A percentile compares a stretch with the other conserved stretches of the same genome.
phyloP scores from a whole-genome alignment of 2,329 filamentous ascomycete genomes.

The Venturia carpophila region DNA sequence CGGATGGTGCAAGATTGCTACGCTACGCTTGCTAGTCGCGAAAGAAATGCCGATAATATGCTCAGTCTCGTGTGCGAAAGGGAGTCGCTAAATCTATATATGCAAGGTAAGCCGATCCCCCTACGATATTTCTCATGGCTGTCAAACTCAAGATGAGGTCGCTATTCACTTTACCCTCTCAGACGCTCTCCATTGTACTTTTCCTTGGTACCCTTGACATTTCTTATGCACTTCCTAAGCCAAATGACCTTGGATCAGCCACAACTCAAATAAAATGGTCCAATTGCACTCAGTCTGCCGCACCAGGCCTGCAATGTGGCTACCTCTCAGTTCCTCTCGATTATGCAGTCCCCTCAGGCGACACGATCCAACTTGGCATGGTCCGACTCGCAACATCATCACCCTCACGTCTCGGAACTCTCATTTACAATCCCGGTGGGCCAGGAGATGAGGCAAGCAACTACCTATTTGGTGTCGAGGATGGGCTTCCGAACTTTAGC shows the following conservation, averaged over 20 bases:
- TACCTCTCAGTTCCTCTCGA: slow-evolving; percentile 28
- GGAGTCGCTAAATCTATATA: background rate
- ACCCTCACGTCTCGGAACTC: slow-evolving; percentile 28
- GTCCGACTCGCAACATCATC: slow-evolving; percentile 22
- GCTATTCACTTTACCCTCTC: background rate
- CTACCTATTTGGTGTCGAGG: slow-evolving; percentile 21
- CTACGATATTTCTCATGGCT: background rate
- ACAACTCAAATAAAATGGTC: slow-evolving; percentile 10
- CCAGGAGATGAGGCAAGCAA: slow-evolving; percentile 31
- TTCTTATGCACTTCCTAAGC: background rate
- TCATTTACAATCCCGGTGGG: slow-evolving; percentile 39
- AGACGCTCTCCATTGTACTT: background rate
- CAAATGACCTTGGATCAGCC: background rate
- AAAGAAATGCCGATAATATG: background rate
- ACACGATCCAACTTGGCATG: slow-evolving; percentile 11
- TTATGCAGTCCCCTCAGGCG: slow-evolving; percentile 26
- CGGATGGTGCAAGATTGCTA: background rate
- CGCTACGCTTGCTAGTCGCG: background rate
- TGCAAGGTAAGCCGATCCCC: background rate
- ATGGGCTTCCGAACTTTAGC: slow-evolving; percentile 20
- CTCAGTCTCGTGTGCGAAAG: background rate
- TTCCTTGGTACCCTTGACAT: background rate
- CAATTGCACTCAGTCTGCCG: slow-evolving; percentile 1
- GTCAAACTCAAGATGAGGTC: background rate
- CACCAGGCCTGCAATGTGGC: slow-evolving; percentile 14